These are phyloP conservation scores for Logfia minima DNA, from an alignment of 129 eudicot species.

Conservation along the genomic window DNA sequence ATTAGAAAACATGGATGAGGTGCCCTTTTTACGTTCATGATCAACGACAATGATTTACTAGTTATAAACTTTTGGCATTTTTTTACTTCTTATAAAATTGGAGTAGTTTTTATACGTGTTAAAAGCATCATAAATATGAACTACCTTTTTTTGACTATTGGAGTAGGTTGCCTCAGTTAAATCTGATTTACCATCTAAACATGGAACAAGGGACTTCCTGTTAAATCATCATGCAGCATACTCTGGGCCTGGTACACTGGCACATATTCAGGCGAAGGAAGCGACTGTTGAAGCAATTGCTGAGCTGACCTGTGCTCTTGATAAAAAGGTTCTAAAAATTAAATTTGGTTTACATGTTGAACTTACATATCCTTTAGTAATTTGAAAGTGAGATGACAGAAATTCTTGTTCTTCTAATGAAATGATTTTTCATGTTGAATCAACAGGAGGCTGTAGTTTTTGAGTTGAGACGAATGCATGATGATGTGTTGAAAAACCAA, in stretches of 20 bases:
- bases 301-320: slow-evolving; percentile 78
- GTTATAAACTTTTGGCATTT: no score
- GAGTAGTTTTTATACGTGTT: no score
- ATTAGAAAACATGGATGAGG: slow-evolving; percentile 42
- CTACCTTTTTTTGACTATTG: slow-evolving; percentile 13
- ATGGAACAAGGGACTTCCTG: slow-evolving; percentile 43
- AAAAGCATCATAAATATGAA: slow-evolving; percentile 5
- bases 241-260: slow-evolving; percentile 40
- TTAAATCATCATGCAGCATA: slow-evolving; percentile 39
- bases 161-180: slow-evolving; percentile 54
- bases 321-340: slow-evolving; percentile 67
- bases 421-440: slow-evolving; percentile 15
- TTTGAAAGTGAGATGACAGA: not conserved
- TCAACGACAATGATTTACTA: not conserved
- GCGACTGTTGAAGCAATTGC: slow-evolving; percentile 89
- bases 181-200: slow-evolving; percentile 42
- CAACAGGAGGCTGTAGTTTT: slow-evolving; percentile 71
- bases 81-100: no score
- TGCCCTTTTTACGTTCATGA: not conserved
- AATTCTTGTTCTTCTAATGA: not conserved
- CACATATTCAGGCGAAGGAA: slow-evolving; percentile 72
- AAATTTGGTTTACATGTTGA: not conserved
- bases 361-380: not conserved
- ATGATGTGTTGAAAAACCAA: slow-evolving; percentile 71
- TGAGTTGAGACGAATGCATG: slow-evolving; percentile 78